Conservation (phyloP, 169 alveolate species). For the Perkinsus olseni region DNA sequence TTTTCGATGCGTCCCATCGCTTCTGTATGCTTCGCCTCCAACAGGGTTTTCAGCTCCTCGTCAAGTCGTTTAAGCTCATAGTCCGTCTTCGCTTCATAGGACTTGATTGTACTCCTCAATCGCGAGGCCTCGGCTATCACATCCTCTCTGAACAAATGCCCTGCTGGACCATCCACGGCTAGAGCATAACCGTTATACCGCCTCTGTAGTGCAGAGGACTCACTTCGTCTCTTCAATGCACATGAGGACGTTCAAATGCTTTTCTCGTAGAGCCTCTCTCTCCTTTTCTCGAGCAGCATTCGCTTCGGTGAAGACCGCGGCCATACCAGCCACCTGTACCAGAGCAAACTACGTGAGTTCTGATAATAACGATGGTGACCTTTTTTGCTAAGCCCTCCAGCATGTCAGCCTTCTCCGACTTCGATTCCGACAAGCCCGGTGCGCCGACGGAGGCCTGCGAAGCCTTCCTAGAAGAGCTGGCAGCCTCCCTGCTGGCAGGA, state of each 20-base stretch:
- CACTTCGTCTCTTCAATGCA: not conserved
- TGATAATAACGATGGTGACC: too few species aligned
- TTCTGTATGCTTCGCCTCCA: not conserved
- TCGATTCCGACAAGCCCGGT: too few species aligned
- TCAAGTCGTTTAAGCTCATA: not conserved
- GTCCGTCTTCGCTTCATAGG: not conserved
- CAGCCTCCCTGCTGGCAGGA: too few species aligned
- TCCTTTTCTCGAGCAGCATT: not conserved
- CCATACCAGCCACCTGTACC: not conserved
- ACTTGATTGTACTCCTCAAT: not conserved
- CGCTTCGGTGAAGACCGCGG: not conserved
- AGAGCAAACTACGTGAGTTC: too few species aligned
- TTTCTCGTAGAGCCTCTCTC: not conserved
- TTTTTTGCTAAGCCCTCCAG: too few species aligned
- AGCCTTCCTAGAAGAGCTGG: too few species aligned
- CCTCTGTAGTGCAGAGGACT: not conserved
- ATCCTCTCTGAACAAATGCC: not conserved
- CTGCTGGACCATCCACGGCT: too few species aligned
- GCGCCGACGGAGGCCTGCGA: too few species aligned
- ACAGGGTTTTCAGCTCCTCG: not conserved
- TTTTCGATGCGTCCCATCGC: not conserved
- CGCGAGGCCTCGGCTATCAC: not conserved
- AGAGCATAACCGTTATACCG: too few species aligned
- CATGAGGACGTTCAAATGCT: not conserved
- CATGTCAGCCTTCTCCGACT: too few species aligned